These are phyloP conservation scores for Nyssa sinensis DNA, from an alignment of 148 eudicot species.

Conservation along the genomic window DNA sequence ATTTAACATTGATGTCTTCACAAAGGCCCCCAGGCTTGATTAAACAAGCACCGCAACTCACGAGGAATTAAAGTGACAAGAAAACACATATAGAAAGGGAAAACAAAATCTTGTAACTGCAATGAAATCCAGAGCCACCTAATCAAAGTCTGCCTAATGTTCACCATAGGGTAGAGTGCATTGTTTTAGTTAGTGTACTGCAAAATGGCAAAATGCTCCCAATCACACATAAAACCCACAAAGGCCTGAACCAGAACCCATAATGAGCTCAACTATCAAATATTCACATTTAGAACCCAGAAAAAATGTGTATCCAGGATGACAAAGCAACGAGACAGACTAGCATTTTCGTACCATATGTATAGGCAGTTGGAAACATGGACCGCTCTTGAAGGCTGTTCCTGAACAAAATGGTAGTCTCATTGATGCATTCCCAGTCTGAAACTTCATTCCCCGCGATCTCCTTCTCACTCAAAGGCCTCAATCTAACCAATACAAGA, in stretches of 20 bases:
- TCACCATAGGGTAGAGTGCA: not conserved
- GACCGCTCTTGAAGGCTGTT: conserved; percentile 97
- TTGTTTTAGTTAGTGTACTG: no score
- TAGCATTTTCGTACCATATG: conserved; percentile 60
- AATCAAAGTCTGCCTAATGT: not conserved
- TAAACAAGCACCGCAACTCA: not conserved
- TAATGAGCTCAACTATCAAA: not conserved
- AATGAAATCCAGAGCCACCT: not conserved
- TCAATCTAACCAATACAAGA: conserved; percentile 83
- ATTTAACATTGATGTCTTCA: no score
- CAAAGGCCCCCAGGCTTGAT: not conserved
- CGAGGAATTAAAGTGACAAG: not conserved
- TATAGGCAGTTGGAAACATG: conserved; percentile 81
- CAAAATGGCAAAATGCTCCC: not conserved
- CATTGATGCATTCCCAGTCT: conserved; percentile 97
- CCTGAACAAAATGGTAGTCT: conserved; percentile 71
- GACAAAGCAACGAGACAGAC: not conserved
- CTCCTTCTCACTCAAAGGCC: conserved; percentile 90
- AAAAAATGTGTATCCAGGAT: not conserved
- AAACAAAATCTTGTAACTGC: not conserved
- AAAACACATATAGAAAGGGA: not conserved
- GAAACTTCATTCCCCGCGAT: conserved; percentile 65
- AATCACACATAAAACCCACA: not conserved
- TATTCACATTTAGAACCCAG: not conserved
- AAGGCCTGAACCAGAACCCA: not conserved